phyloP scores from a whole-genome alignment of 352 stramenopile species.

The Phytophthora idaei region DNA sequence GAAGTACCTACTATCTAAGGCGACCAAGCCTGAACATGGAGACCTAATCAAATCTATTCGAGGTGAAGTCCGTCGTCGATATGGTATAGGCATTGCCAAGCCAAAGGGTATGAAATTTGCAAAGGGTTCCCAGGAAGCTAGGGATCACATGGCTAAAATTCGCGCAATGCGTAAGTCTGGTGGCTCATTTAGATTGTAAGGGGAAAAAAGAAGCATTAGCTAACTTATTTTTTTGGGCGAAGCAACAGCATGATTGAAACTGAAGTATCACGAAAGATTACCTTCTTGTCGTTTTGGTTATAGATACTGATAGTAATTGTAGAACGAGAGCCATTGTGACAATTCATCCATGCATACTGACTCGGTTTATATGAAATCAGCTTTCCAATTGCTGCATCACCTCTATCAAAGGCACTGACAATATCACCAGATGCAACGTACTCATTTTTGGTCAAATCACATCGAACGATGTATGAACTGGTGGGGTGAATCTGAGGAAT shows the following conservation, averaged over 20 bases:
- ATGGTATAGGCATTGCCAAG: neutral
- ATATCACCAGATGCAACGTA: slow-evolving; percentile 1
- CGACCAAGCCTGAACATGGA: slow-evolving; percentile 14
- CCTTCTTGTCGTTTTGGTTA: neutral
- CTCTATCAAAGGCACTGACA: neutral
- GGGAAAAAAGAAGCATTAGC: no score
- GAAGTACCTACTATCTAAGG: slow-evolving; percentile 1
- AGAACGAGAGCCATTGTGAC: neutral
- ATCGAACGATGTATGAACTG: neutral
- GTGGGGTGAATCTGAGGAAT: neutral
- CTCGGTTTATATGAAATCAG: neutral
- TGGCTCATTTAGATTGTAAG: no score
- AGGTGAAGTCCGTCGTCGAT: neutral
- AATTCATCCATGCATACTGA: neutral
- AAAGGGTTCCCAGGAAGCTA: neutral
- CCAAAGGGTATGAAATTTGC: neutral
- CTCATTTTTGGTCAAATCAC: neutral
- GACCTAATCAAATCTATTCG: slow-evolving; percentile 8
- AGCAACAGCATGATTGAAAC: neutral
- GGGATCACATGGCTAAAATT: neutral
- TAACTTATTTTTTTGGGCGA: no score
- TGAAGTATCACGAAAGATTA: neutral
- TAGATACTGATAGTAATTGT: neutral
- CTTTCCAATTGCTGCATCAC: neutral
- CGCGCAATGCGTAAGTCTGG: neutral